Evolutionary conservation across 331 rosid species (phyloP), one percentile per base, ranked within the genome.

Genomic region (Prunus yedoensis): DNA sequence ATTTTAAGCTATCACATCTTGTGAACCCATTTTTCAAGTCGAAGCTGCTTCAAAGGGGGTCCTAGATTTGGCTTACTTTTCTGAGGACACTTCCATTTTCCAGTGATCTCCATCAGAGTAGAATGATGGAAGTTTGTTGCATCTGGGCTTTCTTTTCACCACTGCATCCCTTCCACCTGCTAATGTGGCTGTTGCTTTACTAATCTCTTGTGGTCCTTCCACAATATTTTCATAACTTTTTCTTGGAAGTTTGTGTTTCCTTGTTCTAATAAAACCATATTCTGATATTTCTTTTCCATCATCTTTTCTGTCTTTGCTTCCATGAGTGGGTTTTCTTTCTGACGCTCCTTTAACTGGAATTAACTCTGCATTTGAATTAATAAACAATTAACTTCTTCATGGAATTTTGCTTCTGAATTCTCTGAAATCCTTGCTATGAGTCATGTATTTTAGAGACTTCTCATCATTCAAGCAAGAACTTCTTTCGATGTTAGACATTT

Each of bases 71-170:
- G 91, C 82, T 90, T 94, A 63, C 83, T 77, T 81, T 81, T 90
- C 81, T 85, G 95, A 25, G 93, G 98, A 78, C 96, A 91, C 71
- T 60, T 76, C 97, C 96, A 94, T 83, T 91, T 87, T 71, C 97
- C 98, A 60, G 87, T 83, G 58, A 84, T 75, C 80, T 78, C 91
- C 8, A 50, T 13, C 13, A 6, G 82, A 74, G 73, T 66, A 52
- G 84, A 83, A 45, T 75, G 77, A 25, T 76, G 70, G 56, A 82
- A 41, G 78, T 89, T 90, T 76, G 93, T 93, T 90, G 83, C 74
- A 49, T 93, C 96, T 54, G 17, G 87, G 76, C 83, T 71, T 87
- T 77, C 91, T 84, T 74, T 84, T 80, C 30, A 49, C 14, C 23
- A n/a, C 76, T 58, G 9, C 71, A 5, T 38, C 38, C 38, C 38